Base-by-base conservation (phyloP, 371 early-diverging fungal species). In the Dinochytrium kinnereticum region DNA sequence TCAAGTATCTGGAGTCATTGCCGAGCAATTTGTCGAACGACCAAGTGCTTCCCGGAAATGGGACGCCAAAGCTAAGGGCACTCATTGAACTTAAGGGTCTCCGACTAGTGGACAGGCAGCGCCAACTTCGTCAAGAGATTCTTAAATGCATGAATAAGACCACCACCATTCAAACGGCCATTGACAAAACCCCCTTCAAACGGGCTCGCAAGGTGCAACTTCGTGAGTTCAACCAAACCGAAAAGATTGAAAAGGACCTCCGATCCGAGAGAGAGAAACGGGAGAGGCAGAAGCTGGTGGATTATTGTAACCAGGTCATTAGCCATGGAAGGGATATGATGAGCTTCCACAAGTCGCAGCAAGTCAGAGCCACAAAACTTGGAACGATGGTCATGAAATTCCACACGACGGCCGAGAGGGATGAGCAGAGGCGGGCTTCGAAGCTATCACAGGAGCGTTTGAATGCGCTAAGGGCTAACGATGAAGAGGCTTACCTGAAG, bases 401-500 rank as follows among this genome's bases (percentile, higher is more conserved):
- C 82, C 97, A 97, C 78, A 79, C 81, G 2, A 86, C 89, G 59
- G 87, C 93, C 31, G 95, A 95, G 72, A 94, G 93, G 79, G 97
- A 97, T 76, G 97, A 96, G 78, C 92, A 93, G 79, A 90, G 91
- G 80, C 90, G 94, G 66, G 77, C 86, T 21, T 93, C 94, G 78
- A 89, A 92, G 39, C 70, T 93, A 17, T 89, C 92, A 3, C 93
- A 93, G 82, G 97, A 98, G 79, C 96, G 97, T 93, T 84, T 98
- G 59, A 87, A 91, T 72, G 96, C 97, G n/a, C 86, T 97, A 72
- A 92, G 93, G 77, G 89, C 91, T 68, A 94, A 95, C 85, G 95
- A 97, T 84, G 98, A 98, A 82, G 96, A 94, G 70, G 96, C 94
- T 0, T 97, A 98, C 80, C 81, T 96, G 77, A 92, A 94, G 77